A percentile compares a stretch with the other conserved stretches of the same genome.
These are phyloP conservation scores for Tricholoma saponaceum DNA, from an alignment of 768 basidiomycete genomes.

Conservation along the genomic window DNA sequence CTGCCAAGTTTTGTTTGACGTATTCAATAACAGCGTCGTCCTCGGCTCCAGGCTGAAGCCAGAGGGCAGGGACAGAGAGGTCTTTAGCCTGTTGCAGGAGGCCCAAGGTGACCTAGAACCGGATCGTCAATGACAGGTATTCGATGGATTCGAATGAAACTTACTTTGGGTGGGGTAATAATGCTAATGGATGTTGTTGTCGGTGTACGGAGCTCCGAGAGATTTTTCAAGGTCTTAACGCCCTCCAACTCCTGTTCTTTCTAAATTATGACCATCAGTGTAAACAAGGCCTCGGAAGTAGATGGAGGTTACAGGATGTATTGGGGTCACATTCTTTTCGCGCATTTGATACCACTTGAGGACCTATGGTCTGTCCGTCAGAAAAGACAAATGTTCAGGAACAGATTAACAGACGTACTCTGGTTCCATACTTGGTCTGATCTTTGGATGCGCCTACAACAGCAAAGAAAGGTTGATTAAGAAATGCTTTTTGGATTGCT, in stretches of 20 bases:
- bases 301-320: slow-evolving; percentile 60
- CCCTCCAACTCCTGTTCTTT: slow-evolving; percentile 71
- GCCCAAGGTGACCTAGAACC: slow-evolving; percentile 59
- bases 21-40: slow-evolving; percentile 59
- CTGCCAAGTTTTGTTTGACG: slow-evolving; percentile 61
- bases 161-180: slow-evolving; percentile 71
- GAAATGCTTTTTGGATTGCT: slow-evolving; percentile 51
- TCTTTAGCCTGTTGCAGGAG: slow-evolving; percentile 64
- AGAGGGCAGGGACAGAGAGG: slow-evolving; percentile 71
- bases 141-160: slow-evolving; percentile 2
- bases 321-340: slow-evolving; percentile 57
- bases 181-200: slow-evolving; percentile 71
- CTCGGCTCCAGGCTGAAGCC: slow-evolving; percentile 89
- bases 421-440: slow-evolving; percentile 74
- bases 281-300: not conserved
- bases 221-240: slow-evolving; percentile 46
- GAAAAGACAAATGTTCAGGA: not conserved
- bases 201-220: slow-evolving; percentile 57
- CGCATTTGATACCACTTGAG: slow-evolving; percentile 73
- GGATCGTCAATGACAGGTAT: not conserved
- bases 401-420: slow-evolving; percentile 31
- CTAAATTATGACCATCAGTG: slow-evolving; percentile 28
- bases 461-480: slow-evolving; percentile 62
- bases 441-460: slow-evolving; percentile 85
- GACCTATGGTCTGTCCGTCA: slow-evolving; percentile 38